Evolutionary conservation across 179 eudicot genomes (phyloP).

Genomic region (Nepenthes alata): DNA sequence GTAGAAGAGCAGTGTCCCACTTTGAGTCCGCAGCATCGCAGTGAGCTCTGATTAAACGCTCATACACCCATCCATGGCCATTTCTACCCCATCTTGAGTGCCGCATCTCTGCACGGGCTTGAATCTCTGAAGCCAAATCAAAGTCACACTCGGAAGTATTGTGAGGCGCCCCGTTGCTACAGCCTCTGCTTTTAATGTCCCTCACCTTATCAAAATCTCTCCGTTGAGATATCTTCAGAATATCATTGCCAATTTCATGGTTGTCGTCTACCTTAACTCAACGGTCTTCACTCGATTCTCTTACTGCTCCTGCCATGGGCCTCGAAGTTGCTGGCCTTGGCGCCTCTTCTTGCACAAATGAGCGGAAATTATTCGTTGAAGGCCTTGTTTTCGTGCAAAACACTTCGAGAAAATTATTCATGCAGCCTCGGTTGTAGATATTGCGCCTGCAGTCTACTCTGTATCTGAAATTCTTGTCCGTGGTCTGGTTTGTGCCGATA

Average conservation of each 20-base stretch:
- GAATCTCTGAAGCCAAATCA: constrained; percentile 20
- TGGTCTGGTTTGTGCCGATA: constrained; percentile 83
- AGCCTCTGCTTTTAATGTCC: constrained; percentile 31
- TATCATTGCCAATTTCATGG: constrained; percentile 48
- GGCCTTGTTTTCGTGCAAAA: constrained; percentile 45
- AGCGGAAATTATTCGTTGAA: constrained; percentile 53
- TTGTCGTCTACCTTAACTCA: constrained; percentile 61
- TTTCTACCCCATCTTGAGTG: constrained; percentile 15
- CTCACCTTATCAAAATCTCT: constrained; percentile 32
- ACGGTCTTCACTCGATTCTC: constrained; percentile 23
- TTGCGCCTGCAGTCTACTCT: constrained; percentile 51
- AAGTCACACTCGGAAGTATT: constrained; percentile 27
- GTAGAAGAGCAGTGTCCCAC: too few species aligned
- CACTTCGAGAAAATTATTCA: constrained; percentile 44
- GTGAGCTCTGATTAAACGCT: too few species aligned
- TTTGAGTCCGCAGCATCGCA: too few species aligned
- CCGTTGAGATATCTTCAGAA: constrained; percentile 49
- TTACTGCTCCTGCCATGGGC: constrained; percentile 18
- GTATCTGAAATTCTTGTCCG: constrained; percentile 69
- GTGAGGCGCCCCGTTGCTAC: constrained; percentile 20
- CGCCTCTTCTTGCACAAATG: constrained; percentile 36
- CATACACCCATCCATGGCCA: too few species aligned
- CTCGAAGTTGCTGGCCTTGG: constrained; percentile 25
- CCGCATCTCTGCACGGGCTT: constrained; percentile 11
- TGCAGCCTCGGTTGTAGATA: constrained; percentile 47